These are phyloP conservation scores for Cryphonectria carpinicola DNA, from an alignment of 2,329 filamentous ascomycete species.

Conservation along the genomic window DNA sequence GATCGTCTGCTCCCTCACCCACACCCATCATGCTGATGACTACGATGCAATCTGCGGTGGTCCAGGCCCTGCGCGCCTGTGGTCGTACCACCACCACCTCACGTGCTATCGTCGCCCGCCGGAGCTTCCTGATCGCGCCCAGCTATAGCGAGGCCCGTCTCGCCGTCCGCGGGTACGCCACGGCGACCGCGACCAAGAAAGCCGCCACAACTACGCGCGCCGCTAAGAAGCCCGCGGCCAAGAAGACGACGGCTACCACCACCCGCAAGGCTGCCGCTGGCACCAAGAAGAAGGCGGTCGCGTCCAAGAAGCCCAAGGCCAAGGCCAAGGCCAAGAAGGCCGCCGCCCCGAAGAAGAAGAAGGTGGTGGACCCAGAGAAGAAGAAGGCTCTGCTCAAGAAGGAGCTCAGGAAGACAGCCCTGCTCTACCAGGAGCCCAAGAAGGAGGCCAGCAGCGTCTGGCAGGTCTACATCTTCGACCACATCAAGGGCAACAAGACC, in stretches of 20 bases:
- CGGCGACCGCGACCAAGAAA: slow-evolving; percentile 26
- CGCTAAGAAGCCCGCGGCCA: slow-evolving; percentile 34
- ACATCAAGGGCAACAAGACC: slow-evolving; percentile 33
- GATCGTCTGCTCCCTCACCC: neutral
- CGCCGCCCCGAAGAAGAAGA: slow-evolving; percentile 34
- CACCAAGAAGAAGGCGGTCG: slow-evolving; percentile 29
- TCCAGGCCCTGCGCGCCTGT: slow-evolving; percentile 24
- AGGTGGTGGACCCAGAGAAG: slow-evolving; percentile 44
- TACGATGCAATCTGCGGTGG: slow-evolving; percentile 19
- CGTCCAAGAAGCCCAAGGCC: slow-evolving; percentile 31
- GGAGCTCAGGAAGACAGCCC: slow-evolving; percentile 45
- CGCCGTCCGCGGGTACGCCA: slow-evolving; percentile 30
- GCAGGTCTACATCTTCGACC: slow-evolving; percentile 43
- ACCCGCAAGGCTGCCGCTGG: slow-evolving; percentile 33
- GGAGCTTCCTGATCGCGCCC: slow-evolving; percentile 24
- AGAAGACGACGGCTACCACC: slow-evolving; percentile 32
- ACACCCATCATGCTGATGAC: slow-evolving; percentile 17
- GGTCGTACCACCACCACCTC: slow-evolving; percentile 17
- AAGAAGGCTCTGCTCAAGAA: slow-evolving; percentile 39
- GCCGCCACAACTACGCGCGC: slow-evolving; percentile 23
- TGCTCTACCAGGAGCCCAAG: slow-evolving; percentile 45
- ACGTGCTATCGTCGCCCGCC: slow-evolving; percentile 23
- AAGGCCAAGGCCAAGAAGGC: slow-evolving; percentile 25
- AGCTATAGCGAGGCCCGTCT: slow-evolving; percentile 21
- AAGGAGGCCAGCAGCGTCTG: slow-evolving; percentile 40